Evolutionary conservation across 352 stramenopile species (phyloP), one percentile per base, ranked within the genome.

Genomic region (Aphanomyces astaci): DNA sequence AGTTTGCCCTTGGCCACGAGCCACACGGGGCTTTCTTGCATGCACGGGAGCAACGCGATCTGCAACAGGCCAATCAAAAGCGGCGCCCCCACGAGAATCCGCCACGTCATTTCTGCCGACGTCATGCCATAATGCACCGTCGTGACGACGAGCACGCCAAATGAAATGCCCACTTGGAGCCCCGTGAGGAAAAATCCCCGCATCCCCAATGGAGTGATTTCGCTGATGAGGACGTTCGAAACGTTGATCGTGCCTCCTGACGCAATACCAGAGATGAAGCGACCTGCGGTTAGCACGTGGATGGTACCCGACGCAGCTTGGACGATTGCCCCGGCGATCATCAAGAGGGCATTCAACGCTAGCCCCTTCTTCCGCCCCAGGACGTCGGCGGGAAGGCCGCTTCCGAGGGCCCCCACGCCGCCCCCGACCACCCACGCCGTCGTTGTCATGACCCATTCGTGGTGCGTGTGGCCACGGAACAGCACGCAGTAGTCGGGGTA

Each of bases 401-500:
- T 79, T 2, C 54, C 46, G 4, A 89, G 72, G 52, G 66, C 68
- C 10, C 79, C 78, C 63, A 79, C 22, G 73, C 85, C 84, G 17
- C 76, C 81, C 10, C 78, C 78, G 48, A 84, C 66, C 54, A 87
- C 74, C 79, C 78, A 87, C 24, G 72, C 69, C 69, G 87, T 89
- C 43, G 72, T 73, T 43, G 71, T 76, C 51, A 78, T 80, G 4
- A 72, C 81, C 81, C 81, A 90, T 45, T 88, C 67, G 4, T 71
- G 63, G 10, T 75, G 70, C 0, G 80, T 75, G 64, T 87, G 80
- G 2, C 78, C 78, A n/a, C 77, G 76, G 63, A 88, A 87, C 72
- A 86, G 79, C 33, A 87, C 62, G 64, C 78, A 86, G 0, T 74
- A 76, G 31, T 82, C 60, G 9, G 51, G 17, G n/a, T 36, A 59